phyloP scores from a whole-genome alignment of 306 rosid genomes.

The Sindora glabra region DNA sequence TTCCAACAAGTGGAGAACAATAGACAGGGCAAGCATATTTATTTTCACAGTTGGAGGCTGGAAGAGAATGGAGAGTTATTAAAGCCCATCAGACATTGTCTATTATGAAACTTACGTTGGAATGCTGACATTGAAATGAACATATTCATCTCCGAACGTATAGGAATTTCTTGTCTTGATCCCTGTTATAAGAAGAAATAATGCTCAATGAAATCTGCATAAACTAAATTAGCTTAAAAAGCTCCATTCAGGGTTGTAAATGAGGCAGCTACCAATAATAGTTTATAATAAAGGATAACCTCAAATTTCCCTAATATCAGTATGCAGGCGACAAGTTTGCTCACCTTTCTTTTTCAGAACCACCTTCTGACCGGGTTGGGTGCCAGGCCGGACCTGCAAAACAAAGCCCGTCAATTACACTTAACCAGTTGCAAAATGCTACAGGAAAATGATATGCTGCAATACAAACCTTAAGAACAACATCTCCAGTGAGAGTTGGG shows the following conservation, averaged over 20 bases:
- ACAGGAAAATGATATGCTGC: neutral
- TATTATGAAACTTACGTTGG: conserved; percentile 45
- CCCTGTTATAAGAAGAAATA: conserved; percentile 31
- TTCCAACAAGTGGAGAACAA: no score
- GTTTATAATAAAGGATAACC: no score
- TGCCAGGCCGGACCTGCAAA: conserved; percentile 76
- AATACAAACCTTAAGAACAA: conserved; percentile 76
- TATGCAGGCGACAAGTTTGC: no score
- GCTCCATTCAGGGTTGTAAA: neutral
- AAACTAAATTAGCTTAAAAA: neutral
- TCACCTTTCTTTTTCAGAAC: conserved; percentile 93
- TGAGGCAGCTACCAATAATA: no score
- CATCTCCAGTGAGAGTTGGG: conserved; percentile 84
- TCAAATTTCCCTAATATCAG: neutral
- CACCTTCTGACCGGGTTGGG: conserved; percentile 87
- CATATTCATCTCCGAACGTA: conserved; percentile 72
- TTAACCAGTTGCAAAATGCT: neutral
- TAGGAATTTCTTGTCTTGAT: conserved; percentile 59
- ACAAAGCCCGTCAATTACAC: neutral
- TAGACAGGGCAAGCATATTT: no score
- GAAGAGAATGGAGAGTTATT: no score
- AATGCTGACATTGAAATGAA: conserved; percentile 81
- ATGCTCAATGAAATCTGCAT: neutral
- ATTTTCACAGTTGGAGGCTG: no score
- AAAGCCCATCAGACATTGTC: no score